phyloP scores from a whole-genome alignment of 2,329 filamentous ascomycete genomes.

The Exserohilum turcica region DNA sequence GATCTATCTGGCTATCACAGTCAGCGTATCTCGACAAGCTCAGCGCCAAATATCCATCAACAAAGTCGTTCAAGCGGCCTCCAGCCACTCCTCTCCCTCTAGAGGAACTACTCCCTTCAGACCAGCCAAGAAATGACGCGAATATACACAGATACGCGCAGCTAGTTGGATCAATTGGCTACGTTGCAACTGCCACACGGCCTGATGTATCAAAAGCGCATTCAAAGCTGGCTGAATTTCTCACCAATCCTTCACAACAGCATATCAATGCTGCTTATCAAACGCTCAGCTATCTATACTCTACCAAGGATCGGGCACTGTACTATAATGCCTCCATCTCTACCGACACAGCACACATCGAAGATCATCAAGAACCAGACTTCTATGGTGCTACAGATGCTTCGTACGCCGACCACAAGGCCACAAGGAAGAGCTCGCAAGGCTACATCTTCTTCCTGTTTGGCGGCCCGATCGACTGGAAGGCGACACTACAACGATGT shows the following conservation, averaged over 20 bases:
- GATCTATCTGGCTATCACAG: constrained; percentile 4
- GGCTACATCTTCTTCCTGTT: no score
- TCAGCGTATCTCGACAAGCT: constrained; percentile 1
- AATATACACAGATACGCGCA: constrained; percentile 14
- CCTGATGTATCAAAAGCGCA: no score
- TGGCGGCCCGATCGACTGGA: no score
- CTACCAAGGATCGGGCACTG: no score
- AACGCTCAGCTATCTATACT: no score
- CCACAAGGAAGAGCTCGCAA: no score
- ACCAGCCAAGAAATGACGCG: constrained; percentile 10
- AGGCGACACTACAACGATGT: no score
- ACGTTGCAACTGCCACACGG: constrained; percentile 14
- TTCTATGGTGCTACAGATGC: constrained; percentile 23
- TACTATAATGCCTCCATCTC: no score
- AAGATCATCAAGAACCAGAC: constrained; percentile 14
- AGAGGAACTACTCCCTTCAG: constrained; percentile 8
- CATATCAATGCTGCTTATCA: constrained; percentile 22
- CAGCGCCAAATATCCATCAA: background rate
- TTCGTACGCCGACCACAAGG: constrained; percentile 20
- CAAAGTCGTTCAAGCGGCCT: constrained; percentile 1
- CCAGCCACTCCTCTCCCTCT: constrained; percentile 1
- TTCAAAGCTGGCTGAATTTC: constrained; percentile 20
- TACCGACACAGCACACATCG: constrained; percentile 11
- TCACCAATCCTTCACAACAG: constrained; percentile 18
- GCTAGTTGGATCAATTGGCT: constrained; percentile 23